A percentile compares a stretch with the other conserved stretches of the same genome.
These are phyloP conservation scores for Moricandia moricandioides DNA, from an alignment of 345 rosid genomes.

Conservation along the genomic window DNA sequence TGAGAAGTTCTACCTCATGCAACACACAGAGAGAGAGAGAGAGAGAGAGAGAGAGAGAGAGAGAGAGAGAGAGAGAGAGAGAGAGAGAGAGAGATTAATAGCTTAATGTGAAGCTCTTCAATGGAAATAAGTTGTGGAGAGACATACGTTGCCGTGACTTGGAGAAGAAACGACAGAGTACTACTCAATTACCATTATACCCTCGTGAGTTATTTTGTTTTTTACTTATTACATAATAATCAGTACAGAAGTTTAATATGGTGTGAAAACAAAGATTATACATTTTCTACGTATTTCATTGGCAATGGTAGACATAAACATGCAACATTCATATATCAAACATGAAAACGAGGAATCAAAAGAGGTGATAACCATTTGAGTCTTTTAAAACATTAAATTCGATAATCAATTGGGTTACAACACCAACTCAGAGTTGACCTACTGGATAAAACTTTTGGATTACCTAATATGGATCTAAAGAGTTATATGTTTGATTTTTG, in stretches of 20 bases:
- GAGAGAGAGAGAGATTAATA: neutral
- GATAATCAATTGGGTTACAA: neutral
- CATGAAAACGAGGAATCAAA: neutral
- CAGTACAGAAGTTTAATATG: neutral
- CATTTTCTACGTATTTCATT: neutral
- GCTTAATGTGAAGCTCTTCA: conserved; percentile 2
- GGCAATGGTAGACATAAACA: neutral
- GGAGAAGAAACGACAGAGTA: neutral
- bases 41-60: neutral
- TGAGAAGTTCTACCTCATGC: conserved; percentile 24
- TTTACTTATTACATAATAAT: neutral
- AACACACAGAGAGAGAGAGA: conserved; percentile 3
- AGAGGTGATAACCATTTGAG: too few relatives aligned
- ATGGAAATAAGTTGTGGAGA: conserved; percentile 19
- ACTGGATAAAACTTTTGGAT: too few relatives aligned
- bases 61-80: neutral
- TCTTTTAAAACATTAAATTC: too few relatives aligned
- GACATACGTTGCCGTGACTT: conserved; percentile 1
- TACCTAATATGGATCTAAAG: too few relatives aligned
- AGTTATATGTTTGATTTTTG: too few relatives aligned
- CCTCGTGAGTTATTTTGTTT: neutral
- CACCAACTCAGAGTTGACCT: too few relatives aligned
- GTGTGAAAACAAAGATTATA: neutral
- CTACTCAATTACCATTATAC: neutral
- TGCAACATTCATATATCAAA: neutral